These are phyloP conservation scores for Arthrobotrys pseudoclavata DNA, from an alignment of 2,329 filamentous ascomycete species.

Conservation along the genomic window DNA sequence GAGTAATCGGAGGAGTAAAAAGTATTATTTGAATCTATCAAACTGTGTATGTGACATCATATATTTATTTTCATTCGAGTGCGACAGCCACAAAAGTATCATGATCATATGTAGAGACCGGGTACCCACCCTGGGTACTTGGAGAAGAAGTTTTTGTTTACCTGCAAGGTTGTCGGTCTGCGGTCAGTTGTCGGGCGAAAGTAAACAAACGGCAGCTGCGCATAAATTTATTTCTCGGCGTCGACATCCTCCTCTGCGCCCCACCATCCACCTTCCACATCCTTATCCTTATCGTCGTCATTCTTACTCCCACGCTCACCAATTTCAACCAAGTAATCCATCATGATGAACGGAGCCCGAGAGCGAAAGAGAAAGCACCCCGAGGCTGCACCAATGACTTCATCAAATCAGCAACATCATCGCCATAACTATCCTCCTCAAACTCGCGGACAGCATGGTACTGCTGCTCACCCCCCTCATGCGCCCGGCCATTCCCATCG, in stretches of 20 bases:
- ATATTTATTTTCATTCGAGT: too few relatives aligned
- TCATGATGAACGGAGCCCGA: constrained; percentile 39
- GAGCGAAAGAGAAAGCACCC: constrained; percentile 56
- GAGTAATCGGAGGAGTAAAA: too few relatives aligned
- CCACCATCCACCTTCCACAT: neutral
- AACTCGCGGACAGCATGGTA: neutral
- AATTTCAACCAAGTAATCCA: neutral
- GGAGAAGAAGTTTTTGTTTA: too few relatives aligned
- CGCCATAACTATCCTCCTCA: neutral
- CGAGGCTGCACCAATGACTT: constrained; percentile 15
- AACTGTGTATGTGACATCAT: too few relatives aligned
- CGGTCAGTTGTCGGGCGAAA: constrained; percentile 5
- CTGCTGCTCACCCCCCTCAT: constrained; percentile 1
- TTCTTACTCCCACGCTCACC: neutral
- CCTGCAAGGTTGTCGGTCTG: neutral
- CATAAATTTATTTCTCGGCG: neutral
- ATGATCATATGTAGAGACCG: too few relatives aligned
- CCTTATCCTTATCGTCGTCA: neutral
- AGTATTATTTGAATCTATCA: too few relatives aligned
- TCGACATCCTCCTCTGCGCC: neutral
- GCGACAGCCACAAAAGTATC: too few relatives aligned
- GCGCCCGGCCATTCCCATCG: neutral
- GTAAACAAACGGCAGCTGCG: constrained; percentile 29
- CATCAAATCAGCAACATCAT: constrained; percentile 23
- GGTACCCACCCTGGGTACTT: too few relatives aligned